Base-by-base conservation (phyloP, 192 early-diverging fungal genomes). In the Coemansia sp. region DNA sequence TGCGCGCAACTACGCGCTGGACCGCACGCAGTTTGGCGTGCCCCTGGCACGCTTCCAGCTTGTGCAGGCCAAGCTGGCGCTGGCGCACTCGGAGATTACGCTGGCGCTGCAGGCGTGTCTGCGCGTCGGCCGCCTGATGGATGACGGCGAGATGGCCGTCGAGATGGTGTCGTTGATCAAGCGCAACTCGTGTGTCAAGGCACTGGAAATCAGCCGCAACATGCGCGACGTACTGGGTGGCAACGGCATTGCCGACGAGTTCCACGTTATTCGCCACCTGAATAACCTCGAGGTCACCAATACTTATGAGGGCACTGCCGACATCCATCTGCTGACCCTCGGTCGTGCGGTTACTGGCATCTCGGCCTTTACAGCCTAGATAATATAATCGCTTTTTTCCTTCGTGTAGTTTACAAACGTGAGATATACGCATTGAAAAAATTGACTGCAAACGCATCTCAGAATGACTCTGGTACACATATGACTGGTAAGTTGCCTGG, bases 131-230 rank as follows among this genome's bases (percentile, higher is more conserved):
- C 83, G 93, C 47, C 83, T 98, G 53, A 95, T 95, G 83, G 96
- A 98, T 56, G 79, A 86, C 30, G 87, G 83, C 54, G 84, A 89
- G 82, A 58, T 94, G 32, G 90, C 90, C 3, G 87, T 92, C 6
- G 96, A 98, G 73, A 95, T 95, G 94, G 89, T 98, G 32, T 95
- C 93, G 10, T 74, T 98, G 22, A 86, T 98, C 54, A 98, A 98
- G 82, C 87, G 96, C 53, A 98, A 98, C 81, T 96, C 91, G 52
- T 92, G 91, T 47, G 90, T 89, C 40, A 98, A 97, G 85, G 87
- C 94, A 2, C 71, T 98, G 16, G 89, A 90, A 22, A 97, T 98
- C 77, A 93, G 94, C 42, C 85, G 95, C 38, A 84, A 86, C 25
- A 85, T 87, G 62, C 83, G 96, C 58, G 96, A 98, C 58, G 87